Conservation (phyloP, 1,284 basidiomycete genomes). For the Porodaedalea pini region DNA sequence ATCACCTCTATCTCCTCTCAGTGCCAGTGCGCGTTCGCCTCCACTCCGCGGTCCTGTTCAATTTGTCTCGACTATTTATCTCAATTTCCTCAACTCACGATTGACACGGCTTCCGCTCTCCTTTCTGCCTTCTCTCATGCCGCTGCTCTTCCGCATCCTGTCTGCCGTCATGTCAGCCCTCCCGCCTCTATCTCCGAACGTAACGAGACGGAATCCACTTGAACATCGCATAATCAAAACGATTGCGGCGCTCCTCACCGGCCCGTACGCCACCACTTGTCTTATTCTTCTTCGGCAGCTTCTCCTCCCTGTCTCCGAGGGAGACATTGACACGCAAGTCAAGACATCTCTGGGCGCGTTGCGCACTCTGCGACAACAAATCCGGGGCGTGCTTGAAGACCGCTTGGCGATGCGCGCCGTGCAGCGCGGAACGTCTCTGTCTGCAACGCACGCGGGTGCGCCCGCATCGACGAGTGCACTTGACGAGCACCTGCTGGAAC, state of each 20-base stretch:
- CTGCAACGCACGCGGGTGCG: conserved; percentile 56
- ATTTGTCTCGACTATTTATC: conserved; percentile 57
- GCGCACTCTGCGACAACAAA: conserved; percentile 59
- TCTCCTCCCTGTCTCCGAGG: conserved; percentile 36
- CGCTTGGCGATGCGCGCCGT: conserved; percentile 65
- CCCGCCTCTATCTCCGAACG: conserved; percentile 49
- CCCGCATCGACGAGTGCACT: conserved; percentile 51
- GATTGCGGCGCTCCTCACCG: conserved; percentile 54
- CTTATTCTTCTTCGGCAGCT: conserved; percentile 55
- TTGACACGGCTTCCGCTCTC: conserved; percentile 52
- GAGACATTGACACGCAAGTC: conserved; percentile 32
- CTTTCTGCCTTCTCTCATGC: conserved; percentile 55
- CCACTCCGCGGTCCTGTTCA: conserved; percentile 49
- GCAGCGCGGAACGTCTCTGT: conserved; percentile 45
- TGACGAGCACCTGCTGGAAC: conserved; percentile 59
- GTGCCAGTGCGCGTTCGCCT: conserved; percentile 29
- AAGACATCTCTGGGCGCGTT: conserved; percentile 61
- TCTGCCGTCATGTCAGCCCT: conserved; percentile 60
- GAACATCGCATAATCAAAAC: conserved; percentile 57
- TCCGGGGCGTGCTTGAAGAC: conserved; percentile 55
- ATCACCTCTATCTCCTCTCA: conserved; percentile 28
- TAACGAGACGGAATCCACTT: conserved; percentile 30
- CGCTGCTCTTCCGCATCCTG: conserved; percentile 65
- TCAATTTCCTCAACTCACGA: conserved; percentile 57
- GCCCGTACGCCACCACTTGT: conserved; percentile 61